Evolutionary conservation across 306 rosid genomes (phyloP).

Genomic region (Quercus berberidifolia): DNA sequence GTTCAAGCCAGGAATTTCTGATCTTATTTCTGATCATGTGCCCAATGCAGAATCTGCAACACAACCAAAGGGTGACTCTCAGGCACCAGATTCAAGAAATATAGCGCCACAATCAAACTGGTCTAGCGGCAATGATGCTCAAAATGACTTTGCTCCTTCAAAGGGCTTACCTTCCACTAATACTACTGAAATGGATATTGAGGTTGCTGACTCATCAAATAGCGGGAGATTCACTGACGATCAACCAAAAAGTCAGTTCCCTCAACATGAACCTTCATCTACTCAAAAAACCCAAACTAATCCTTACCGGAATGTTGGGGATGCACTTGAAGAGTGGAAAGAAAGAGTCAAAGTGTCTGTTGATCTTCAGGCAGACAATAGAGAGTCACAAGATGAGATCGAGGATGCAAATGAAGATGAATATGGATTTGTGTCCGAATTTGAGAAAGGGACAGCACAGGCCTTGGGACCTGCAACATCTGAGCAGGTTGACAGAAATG

Average conservation of each 20-base stretch:
- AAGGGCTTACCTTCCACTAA: conserved; percentile 59
- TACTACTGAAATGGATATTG: conserved; percentile 52
- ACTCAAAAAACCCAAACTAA: conserved; percentile 58
- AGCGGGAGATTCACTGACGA: conserved; percentile 48
- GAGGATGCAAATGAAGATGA: too few species aligned
- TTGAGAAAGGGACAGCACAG: too few species aligned
- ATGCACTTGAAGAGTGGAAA: conserved; percentile 69
- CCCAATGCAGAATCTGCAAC: conserved; percentile 39
- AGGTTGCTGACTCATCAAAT: conserved; percentile 54
- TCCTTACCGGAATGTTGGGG: conserved; percentile 71
- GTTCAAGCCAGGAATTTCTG: conserved; percentile 38
- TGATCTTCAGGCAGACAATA: conserved; percentile 46
- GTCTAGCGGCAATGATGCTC: conserved; percentile 38
- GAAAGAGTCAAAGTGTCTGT: conserved; percentile 64
- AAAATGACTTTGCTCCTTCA: conserved; percentile 42
- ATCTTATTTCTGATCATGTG: conserved; percentile 32
- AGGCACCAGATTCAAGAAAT: conserved; percentile 37
- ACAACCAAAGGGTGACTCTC: conserved; percentile 48
- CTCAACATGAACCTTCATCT: conserved; percentile 40
- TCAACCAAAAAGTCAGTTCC: conserved; percentile 35
- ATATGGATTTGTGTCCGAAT: too few species aligned
- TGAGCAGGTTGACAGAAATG: too few species aligned
- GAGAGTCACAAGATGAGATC: too few species aligned
- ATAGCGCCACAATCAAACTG: conserved; percentile 43
- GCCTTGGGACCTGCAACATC: too few species aligned